Percentiles rank a stretch among this genome's conserved stretches.
These are phyloP conservation scores for Zymoseptoria crescenta DNA, from an alignment of 2,329 filamentous ascomycete species.

Conservation along the genomic window DNA sequence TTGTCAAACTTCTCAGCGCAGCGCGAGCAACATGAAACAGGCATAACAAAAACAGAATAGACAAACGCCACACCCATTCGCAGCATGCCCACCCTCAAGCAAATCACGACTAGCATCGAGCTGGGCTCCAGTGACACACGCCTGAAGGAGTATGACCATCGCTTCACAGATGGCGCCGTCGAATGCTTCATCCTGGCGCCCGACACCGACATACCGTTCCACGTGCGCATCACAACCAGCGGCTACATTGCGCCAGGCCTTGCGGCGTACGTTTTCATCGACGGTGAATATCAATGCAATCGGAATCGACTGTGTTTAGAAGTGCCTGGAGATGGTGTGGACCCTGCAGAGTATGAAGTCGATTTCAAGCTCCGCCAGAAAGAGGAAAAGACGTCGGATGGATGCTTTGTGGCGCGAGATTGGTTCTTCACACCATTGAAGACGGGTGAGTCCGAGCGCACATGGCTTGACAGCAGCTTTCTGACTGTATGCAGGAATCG, in stretches of 20 bases:
- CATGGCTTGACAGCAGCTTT: not conserved
- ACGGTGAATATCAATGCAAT: slow-evolving; percentile 51
- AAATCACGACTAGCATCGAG: slow-evolving; percentile 46
- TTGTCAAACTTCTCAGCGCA: not conserved
- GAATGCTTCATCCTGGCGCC: slow-evolving; percentile 47
- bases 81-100: slow-evolving; percentile 47
- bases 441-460: slow-evolving; percentile 33
- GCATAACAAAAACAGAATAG: not conserved
- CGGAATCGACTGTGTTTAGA: slow-evolving; percentile 42
- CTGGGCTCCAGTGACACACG: slow-evolving; percentile 35
- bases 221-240: slow-evolving; percentile 41
- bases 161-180: slow-evolving; percentile 46
- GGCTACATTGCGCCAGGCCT: slow-evolving; percentile 48
- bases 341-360: slow-evolving; percentile 32
- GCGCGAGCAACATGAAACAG: not conserved
- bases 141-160: slow-evolving; percentile 44
- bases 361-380: slow-evolving; percentile 48
- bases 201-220: slow-evolving; percentile 38
- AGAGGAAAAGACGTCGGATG: slow-evolving; percentile 41
- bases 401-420: slow-evolving; percentile 43
- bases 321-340: slow-evolving; percentile 22
- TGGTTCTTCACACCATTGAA: slow-evolving; percentile 48
- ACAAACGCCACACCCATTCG: not conserved
- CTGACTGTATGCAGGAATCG: slow-evolving; percentile 28
- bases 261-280: slow-evolving; percentile 49